Base-by-base conservation (phyloP, 2,329 filamentous ascomycete species). In the Sporothrix protearum region DNA sequence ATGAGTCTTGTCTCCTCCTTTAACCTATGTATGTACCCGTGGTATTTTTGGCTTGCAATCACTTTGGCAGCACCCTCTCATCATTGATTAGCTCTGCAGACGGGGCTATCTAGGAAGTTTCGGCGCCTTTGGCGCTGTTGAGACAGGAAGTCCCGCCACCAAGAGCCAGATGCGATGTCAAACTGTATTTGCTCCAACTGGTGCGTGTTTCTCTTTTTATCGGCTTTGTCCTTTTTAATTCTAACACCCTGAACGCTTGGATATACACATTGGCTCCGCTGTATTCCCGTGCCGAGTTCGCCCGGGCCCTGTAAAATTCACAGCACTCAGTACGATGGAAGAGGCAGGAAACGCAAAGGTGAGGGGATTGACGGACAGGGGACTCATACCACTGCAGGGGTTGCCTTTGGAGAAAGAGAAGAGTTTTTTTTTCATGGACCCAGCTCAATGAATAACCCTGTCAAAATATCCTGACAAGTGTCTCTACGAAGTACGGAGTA, bases 231-330 rank as follows among this genome's bases (percentile, higher is more conserved):
- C 36, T 61, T 33, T 33, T 57, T 57, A 33, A 33, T 33, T 57
- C 53, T 57, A 28, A 57, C 53, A 8, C 28, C 28, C 53, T 16
- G 8, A 2, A 42, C 39, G 6, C 39, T 12, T 45, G 45, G 45
- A 12, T 7, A 53, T 14, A 10, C 9, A 16, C n/a, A 42, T 12
- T 42, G 33, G 19, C 61, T 64, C 36, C 61, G 36, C 61, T 47
- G 61, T 64, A 64, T 64, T 64, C 61, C 61, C 61, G 55, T 61
- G 55, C 55, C 55, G 36, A 36, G 55, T 39, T 61, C 55, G 55
- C 30, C 55, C 33, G 55, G 55, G 55, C 55, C 55, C 30, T 39
- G 55, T 39, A 30, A 33, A 39, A 39, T 16, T n/a, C n/a, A n/a
- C n/a, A n/a, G n/a, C n/a, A n/a, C n/a, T n/a, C n/a, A n/a, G n/a